phyloP scores from a whole-genome alignment of 345 rosid genomes.

The Sonneratia alba region DNA sequence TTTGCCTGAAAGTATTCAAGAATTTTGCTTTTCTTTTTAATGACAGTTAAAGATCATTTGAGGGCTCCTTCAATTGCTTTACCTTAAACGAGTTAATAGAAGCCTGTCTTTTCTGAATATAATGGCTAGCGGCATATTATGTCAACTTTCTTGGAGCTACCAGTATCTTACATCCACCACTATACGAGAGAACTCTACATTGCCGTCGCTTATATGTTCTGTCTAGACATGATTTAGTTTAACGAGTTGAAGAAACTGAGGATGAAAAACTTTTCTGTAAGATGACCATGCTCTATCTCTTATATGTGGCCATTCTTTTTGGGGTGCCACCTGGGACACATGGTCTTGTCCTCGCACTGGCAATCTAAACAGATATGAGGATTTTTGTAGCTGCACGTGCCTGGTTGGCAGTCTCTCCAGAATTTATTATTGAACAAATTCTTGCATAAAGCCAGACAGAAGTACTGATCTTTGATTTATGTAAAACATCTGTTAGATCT shows the following conservation, averaged over 20 bases:
- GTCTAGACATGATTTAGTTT: not conserved
- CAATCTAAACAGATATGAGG: not conserved
- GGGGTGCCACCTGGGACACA: not conserved
- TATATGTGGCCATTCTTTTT: not conserved
- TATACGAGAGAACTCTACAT: too few relatives aligned
- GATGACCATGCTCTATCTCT: not conserved
- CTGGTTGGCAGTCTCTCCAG: conserved; percentile 2
- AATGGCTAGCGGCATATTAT: too few relatives aligned
- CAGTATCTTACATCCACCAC: too few relatives aligned
- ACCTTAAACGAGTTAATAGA: too few relatives aligned
- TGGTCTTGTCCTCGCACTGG: not conserved
- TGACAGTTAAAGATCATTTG: too few relatives aligned
- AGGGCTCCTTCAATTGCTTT: too few relatives aligned
- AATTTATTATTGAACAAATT: not conserved
- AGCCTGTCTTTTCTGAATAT: too few relatives aligned
- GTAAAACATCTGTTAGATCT: not conserved
- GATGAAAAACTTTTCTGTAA: not conserved
- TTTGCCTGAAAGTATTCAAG: too few relatives aligned
- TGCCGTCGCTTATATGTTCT: too few relatives aligned
- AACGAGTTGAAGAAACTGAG: not conserved
- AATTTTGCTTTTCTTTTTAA: too few relatives aligned
- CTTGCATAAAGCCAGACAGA: not conserved
- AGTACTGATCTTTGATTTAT: not conserved
- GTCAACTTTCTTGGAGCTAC: too few relatives aligned
- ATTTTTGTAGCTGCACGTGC: not conserved